Evolutionary conservation across 495 filamentous ascomycete species (phyloP).

Genomic region (Trichoderma reesei): DNA sequence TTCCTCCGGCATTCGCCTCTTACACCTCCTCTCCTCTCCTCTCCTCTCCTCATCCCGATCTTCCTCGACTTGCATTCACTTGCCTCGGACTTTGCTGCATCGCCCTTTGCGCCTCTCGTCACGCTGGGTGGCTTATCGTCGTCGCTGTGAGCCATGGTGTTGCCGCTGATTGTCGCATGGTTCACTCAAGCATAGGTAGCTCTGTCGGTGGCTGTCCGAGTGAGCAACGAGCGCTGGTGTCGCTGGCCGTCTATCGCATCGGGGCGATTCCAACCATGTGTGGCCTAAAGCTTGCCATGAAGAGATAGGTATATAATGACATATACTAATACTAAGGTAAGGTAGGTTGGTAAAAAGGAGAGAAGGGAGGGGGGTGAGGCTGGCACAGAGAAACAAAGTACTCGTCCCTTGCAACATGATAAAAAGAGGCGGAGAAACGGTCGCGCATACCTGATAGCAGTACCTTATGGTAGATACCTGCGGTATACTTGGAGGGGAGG

Average conservation of each 20-base stretch:
- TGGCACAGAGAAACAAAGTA: neutral
- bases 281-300: no score
- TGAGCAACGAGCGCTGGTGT: neutral
- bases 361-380: neutral
- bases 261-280: neutral
- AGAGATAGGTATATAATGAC: neutral
- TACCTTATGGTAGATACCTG: no score
- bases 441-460: no score
- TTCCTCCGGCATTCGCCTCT: no score
- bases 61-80: neutral
- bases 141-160: neutral
- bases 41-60: no score
- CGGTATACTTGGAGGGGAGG: no score
- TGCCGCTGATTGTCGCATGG: neutral
- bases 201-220: neutral
- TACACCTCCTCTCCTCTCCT: no score
- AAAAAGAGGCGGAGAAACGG: neutral
- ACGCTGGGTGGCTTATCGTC: conserved; percentile 5
- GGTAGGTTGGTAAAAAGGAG: neutral
- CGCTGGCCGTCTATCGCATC: neutral
- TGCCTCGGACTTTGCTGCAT: neutral
- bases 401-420: neutral
- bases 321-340: neutral
- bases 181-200: neutral
- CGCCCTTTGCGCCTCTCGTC: neutral